Conservation (phyloP, 306 rosid genomes). For the Cucurbita pepo region DNA sequence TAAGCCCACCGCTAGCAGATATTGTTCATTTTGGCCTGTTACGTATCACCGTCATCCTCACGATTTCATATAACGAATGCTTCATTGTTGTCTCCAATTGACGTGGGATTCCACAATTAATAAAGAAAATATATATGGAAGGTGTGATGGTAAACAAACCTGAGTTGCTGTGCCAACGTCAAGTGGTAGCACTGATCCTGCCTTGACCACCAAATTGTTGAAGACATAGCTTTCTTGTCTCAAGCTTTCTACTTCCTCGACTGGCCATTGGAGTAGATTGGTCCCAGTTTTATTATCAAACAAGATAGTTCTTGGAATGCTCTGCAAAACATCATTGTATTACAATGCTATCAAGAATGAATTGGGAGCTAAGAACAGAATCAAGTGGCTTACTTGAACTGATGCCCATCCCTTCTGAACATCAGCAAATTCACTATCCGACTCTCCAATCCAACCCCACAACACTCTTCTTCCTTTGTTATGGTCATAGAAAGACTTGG, state of each 20-base stretch:
- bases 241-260: conserved; percentile 50
- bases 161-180: conserved; percentile 55
- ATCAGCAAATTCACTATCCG: conserved; percentile 74
- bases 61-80: too few relatives aligned
- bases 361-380: neutral
- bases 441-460: conserved; percentile 91
- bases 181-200: conserved; percentile 54
- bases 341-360: neutral
- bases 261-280: conserved; percentile 81
- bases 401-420: conserved; percentile 71
- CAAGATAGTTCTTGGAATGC: conserved; percentile 62
- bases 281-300: conserved; percentile 53
- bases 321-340: conserved; percentile 12
- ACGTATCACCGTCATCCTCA: too few relatives aligned
- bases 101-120: too few relatives aligned
- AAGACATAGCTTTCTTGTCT: conserved; percentile 37
- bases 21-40: too few relatives aligned
- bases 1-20: too few relatives aligned
- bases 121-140: neutral
- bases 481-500: conserved; percentile 62
- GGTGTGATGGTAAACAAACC: conserved; percentile 18
- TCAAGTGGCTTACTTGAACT: conserved; percentile 30
- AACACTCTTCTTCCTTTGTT: conserved; percentile 46
- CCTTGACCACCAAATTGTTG: conserved; percentile 21
- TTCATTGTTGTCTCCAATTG: too few relatives aligned